phyloP scores from a whole-genome alignment of 2,329 filamentous ascomycete species.

The Aspergillus clavatus region DNA sequence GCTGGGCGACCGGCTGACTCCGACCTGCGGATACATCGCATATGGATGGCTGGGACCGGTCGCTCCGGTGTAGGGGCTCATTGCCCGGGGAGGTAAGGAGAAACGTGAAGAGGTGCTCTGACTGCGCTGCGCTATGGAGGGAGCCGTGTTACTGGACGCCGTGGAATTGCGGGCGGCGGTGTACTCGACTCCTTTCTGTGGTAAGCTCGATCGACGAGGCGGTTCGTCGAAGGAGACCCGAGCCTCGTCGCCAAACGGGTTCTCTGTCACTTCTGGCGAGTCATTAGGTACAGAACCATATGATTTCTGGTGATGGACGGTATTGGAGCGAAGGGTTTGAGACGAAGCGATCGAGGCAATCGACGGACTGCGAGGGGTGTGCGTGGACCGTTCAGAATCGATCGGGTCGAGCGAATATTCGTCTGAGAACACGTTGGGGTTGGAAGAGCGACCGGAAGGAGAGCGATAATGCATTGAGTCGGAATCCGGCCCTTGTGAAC shows the following conservation, averaged over 20 bases:
- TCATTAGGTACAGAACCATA: constrained; percentile 21
- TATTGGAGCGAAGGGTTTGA: constrained; percentile 27
- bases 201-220: constrained; percentile 31
- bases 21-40: constrained; percentile 73
- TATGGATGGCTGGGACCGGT: constrained; percentile 79
- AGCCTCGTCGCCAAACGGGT: constrained; percentile 36
- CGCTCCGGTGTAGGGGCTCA: constrained; percentile 65
- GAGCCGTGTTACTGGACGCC: constrained; percentile 25
- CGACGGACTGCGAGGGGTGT: constrained; percentile 26
- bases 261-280: constrained; percentile 18
- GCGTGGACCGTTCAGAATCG: constrained; percentile 30
- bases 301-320: constrained; percentile 22
- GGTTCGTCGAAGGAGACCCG: constrained; percentile 29
- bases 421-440: constrained; percentile 47
- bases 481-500: constrained; percentile 19
- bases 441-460: constrained; percentile 28
- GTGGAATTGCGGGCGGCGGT: constrained; percentile 31
- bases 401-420: constrained; percentile 44
- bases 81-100: constrained; percentile 40
- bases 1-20: constrained; percentile 55
- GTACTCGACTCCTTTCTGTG: constrained; percentile 29
- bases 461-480: constrained; percentile 29
- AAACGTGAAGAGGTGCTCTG: constrained; percentile 44
- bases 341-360: constrained; percentile 31
- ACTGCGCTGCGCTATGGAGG: constrained; percentile 36